Base-by-base conservation (phyloP, 208 protist species). In the Leishmania guyanensis region DNA sequence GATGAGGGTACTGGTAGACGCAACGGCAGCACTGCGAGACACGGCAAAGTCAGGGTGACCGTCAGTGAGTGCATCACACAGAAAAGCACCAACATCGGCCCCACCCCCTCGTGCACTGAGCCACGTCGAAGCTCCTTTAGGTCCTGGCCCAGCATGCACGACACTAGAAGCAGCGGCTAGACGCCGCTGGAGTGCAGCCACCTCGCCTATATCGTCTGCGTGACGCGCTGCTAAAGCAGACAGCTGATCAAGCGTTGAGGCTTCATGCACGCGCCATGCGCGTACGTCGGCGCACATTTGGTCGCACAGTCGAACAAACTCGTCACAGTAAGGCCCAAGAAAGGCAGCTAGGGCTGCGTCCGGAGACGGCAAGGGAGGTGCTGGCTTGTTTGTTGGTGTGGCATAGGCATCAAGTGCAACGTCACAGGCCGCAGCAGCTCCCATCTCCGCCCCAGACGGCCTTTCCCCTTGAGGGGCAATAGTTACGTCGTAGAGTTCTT, bases 1-100 rank as follows among this genome's bases (percentile, higher is more conserved):
- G 58, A 86, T 86, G 58, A 86, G 82, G 5, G 82, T 26, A 36
- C 78, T 82, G 9, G 82, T 86, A 1, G 82, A 29, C 22, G 82
- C 82, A 53, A 81, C n/a, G 16, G 82, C 48, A 1, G 72, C 22
- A 36, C 58, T 71, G 39, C 16, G 6, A 20, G 33, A 6, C 46
- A 51, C 75, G 17, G 75, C 65, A 8, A 46, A 29, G 20, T 29
- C 36, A 26, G 43, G 9, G 5, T 46, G 5, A 0, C 22, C 50
- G 56, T 50, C 72, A 46, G 6, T 56, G 29, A 46, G 17, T 2
- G 48, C 51, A 26, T 33, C 29, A 29, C 51, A 16, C 2, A 62
- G 29, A 76, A 62, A 14, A 43, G 72, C 48, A 26, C 72, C 51
- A 76, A 12, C 72, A 48, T 20, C 72, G 10, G 12, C 51, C 9